Evolutionary conservation across 108 stramenopile genomes (phyloP).

Genomic region (Skeletonema potamos): DNA sequence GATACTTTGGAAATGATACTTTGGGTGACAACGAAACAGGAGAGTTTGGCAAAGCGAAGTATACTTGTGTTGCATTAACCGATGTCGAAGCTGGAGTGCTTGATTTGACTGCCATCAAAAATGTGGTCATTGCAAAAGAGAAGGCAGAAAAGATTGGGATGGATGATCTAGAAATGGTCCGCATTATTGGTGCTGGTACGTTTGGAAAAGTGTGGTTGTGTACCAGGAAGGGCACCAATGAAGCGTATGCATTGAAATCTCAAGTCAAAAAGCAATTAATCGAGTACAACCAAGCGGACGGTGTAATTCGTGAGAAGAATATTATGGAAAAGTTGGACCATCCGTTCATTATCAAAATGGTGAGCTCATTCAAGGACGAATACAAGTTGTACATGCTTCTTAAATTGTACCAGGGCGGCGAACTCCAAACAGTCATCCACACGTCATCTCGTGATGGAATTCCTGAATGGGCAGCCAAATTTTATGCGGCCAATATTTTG

Average conservation of each 20-base stretch:
- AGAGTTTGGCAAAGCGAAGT: constrained; percentile 52
- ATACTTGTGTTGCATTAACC: constrained; percentile 52
- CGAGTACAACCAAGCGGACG: constrained; percentile 78
- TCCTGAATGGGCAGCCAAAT: constrained; percentile 57
- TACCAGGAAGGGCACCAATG: constrained; percentile 41
- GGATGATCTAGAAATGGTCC: constrained; percentile 51
- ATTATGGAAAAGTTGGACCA: constrained; percentile 89
- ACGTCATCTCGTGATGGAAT: constrained; percentile 59
- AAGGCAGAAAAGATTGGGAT: constrained; percentile 32
- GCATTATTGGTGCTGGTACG: constrained; percentile 87
- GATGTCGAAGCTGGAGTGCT: constrained; percentile 68
- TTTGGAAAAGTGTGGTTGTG: constrained; percentile 95
- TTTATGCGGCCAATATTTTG: constrained; percentile 79
- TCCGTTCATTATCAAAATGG: constrained; percentile 91
- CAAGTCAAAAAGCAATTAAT: constrained; percentile 87
- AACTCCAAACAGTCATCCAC: constrained; percentile 82
- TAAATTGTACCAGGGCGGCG: constrained; percentile 86
- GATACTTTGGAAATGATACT: constrained; percentile 73
- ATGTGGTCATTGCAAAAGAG: constrained; percentile 33
- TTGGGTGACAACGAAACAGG: constrained; percentile 57
- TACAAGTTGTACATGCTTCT: constrained; percentile 87
- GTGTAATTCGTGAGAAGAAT: constrained; percentile 74
- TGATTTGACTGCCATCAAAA: constrained; percentile 63
- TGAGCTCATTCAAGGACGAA: constrained; percentile 80
- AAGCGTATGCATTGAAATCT: constrained; percentile 86